A percentile compares a stretch with the other conserved stretches of the same genome.
phyloP scores from a whole-genome alignment of 768 basidiomycete genomes.

The Suillus paluster region DNA sequence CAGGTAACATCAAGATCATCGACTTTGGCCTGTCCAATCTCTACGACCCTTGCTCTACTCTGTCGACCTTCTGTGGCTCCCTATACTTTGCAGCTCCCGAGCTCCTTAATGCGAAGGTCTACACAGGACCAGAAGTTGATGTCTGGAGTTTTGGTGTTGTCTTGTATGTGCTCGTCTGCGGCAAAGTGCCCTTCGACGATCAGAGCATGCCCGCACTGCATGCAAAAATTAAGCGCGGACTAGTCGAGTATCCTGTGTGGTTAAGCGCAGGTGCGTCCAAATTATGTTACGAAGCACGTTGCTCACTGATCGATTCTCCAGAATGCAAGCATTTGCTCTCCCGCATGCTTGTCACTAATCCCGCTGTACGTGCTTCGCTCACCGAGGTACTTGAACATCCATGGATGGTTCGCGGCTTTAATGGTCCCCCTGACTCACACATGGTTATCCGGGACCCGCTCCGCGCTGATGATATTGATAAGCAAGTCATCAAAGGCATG shows the following conservation, averaged over 20 bases:
- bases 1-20: conserved; percentile 99
- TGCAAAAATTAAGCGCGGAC: conserved; percentile 97
- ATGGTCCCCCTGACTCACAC: conserved; percentile 79
- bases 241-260: conserved; percentile 98
- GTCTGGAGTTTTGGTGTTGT: conserved; percentile 99
- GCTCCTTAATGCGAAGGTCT: conserved; percentile 93
- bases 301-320: conserved; percentile 34
- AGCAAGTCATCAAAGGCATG: conserved; percentile 86
- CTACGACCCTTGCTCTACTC: conserved; percentile 79
- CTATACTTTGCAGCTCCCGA: conserved; percentile 99
- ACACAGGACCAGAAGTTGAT: conserved; percentile 97
- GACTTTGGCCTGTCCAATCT: conserved; percentile 98
- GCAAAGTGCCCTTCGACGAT: conserved; percentile 98
- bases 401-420: conserved; percentile 91
- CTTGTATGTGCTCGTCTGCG: conserved; percentile 95
- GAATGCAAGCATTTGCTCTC: conserved; percentile 95
- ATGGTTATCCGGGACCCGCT: conserved; percentile 90
- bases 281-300: background rate
- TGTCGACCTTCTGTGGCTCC: conserved; percentile 96
- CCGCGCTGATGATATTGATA: conserved; percentile 86
- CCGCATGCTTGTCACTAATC: conserved; percentile 96
- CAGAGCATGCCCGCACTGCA: conserved; percentile 99
- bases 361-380: conserved; percentile 80
- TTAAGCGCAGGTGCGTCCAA: conserved; percentile 77
- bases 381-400: conserved; percentile 86